A percentile compares a stretch with the other conserved stretches of the same genome.
Evolutionary conservation across 2,329 filamentous ascomycete genomes (phyloP).

Genomic region (Stagonosporopsis vannaccii): DNA sequence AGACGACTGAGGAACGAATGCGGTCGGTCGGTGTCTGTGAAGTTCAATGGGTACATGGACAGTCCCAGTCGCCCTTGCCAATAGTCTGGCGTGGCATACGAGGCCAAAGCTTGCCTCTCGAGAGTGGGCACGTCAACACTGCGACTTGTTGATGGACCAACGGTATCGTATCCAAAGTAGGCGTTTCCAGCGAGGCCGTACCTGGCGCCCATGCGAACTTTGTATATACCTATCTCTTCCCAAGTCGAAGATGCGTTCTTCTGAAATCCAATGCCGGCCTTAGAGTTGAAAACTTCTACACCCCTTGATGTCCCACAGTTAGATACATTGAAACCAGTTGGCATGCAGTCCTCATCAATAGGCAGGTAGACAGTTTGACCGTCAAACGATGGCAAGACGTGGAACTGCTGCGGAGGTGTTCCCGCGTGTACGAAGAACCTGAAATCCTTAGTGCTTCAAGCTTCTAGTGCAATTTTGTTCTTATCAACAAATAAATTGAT

Average conservation of each 20-base stretch:
- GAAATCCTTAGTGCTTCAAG: not conserved
- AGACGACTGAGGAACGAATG: not conserved
- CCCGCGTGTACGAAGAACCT: not conserved
- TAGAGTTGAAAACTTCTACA: not conserved
- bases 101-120: not conserved
- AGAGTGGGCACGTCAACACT: not conserved
- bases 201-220: not conserved
- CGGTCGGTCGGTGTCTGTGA: not conserved
- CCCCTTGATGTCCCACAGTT: constrained; percentile 43
- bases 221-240: not conserved
- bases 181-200: not conserved
- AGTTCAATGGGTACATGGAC: not conserved
- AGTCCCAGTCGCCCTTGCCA: not conserved
- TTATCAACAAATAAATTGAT: no score
- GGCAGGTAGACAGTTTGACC: not conserved
- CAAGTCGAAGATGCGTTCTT: not conserved
- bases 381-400: not conserved
- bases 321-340: not conserved
- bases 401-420: not conserved
- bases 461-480: not conserved
- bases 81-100: not conserved
- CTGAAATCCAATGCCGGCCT: not conserved
- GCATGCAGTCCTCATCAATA: not conserved
- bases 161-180: not conserved
- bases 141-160: not conserved